Conservation (phyloP, 371 early-diverging fungal genomes). For the Rhizopus arrhizus region DNA sequence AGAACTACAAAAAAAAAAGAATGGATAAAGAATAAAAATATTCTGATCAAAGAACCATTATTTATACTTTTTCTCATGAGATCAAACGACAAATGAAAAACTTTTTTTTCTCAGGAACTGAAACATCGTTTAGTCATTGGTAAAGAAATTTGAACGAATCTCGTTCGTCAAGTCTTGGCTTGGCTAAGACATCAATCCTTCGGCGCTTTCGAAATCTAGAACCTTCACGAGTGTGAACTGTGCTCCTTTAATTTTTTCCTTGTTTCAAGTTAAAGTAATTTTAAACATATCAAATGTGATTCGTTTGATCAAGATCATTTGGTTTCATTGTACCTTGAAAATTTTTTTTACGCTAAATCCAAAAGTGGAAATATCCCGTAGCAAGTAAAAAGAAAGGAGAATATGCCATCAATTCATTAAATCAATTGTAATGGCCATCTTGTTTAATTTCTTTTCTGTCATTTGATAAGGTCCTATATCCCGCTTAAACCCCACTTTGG, state of each 20-base stretch:
- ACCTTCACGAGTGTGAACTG: not conserved
- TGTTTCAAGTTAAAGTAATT: conserved; percentile 1
- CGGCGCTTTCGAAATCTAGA: not conserved
- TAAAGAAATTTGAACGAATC: not conserved
- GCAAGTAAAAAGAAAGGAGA: no score
- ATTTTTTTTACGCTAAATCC: not conserved
- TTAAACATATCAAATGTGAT: not conserved
- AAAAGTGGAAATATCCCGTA: no score
- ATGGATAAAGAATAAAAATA: not conserved
- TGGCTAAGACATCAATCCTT: not conserved
- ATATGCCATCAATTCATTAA: no score
- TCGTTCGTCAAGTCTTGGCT: not conserved
- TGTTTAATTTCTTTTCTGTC: no score
- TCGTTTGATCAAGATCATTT: conserved; percentile 1
- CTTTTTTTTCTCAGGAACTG: conserved; percentile 1
- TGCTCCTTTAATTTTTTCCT: not conserved
- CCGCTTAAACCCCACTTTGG: no score
- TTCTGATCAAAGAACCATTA: not conserved
- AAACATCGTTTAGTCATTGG: not conserved
- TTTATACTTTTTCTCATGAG: not conserved
- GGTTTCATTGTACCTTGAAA: not conserved
- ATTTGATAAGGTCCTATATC: no score
- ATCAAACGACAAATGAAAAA: not conserved
- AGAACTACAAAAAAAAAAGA: not conserved
- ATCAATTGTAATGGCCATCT: no score